These are phyloP conservation scores for Aschersonia sp. DNA, from an alignment of 2,329 filamentous ascomycete species.

Conservation along the genomic window DNA sequence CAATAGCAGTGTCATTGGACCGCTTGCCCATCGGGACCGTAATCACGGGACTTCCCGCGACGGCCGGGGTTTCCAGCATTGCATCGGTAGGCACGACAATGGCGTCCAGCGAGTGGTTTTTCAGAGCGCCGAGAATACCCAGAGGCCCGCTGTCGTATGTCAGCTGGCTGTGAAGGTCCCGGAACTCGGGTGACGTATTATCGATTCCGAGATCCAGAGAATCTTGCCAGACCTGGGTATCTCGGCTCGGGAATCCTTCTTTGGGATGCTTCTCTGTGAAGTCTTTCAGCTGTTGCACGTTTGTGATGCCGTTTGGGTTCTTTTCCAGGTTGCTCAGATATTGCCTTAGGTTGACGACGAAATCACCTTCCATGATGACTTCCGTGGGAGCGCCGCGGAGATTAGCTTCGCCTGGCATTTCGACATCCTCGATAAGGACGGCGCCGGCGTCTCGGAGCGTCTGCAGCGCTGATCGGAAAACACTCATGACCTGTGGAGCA, in stretches of 20 bases:
- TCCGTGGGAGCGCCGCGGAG: constrained; percentile 18
- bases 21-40: constrained; percentile 49
- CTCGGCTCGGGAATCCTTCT: constrained; percentile 42
- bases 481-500: neutral
- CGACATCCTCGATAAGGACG: constrained; percentile 31
- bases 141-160: constrained; percentile 37
- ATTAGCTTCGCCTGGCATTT: constrained; percentile 12
- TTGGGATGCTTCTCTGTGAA: constrained; percentile 38
- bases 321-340: constrained; percentile 40
- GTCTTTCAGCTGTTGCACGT: constrained; percentile 31
- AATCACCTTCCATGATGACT: constrained; percentile 36
- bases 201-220: constrained; percentile 35
- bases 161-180: constrained; percentile 38
- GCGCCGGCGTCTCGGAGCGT: constrained; percentile 41
- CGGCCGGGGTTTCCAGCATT: constrained; percentile 31
- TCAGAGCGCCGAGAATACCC: constrained; percentile 43
- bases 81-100: constrained; percentile 42
- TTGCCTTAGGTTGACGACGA: constrained; percentile 32
- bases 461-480: constrained; percentile 38
- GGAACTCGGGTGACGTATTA: constrained; percentile 41
- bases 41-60: constrained; percentile 44
- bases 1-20: constrained; percentile 31
- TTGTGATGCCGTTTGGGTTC: constrained; percentile 43
- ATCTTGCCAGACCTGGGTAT: constrained; percentile 42
- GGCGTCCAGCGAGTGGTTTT: constrained; percentile 39